A percentile compares a stretch with the other conserved stretches of the same genome.
These are phyloP conservation scores for Pseudomicrostroma phylloplanum DNA, from an alignment of 1,284 basidiomycete genomes.

Conservation along the genomic window DNA sequence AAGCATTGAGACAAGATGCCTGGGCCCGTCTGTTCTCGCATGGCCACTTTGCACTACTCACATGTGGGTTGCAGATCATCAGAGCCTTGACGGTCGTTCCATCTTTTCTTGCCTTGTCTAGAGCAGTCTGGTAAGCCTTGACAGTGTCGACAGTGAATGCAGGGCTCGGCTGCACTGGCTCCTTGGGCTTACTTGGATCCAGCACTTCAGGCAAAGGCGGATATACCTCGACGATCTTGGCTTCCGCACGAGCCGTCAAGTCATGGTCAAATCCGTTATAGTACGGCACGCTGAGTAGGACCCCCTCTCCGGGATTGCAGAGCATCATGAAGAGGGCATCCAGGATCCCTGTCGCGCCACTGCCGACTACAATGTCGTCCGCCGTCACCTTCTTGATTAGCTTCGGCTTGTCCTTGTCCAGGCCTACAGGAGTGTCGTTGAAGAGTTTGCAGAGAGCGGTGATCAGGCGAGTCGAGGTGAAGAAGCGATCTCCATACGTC, in stretches of 20 bases:
- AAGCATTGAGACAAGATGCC: not conserved
- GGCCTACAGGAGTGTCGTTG: slow-evolving; percentile 22
- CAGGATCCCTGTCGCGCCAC: slow-evolving; percentile 32
- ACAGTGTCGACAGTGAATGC: slow-evolving; percentile 21
- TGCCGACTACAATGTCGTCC: slow-evolving; percentile 31
- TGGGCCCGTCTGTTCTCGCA: too few relatives aligned
- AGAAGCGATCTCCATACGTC: slow-evolving; percentile 33
- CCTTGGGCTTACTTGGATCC: not conserved
- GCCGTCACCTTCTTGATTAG: slow-evolving; percentile 20
- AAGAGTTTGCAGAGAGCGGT: slow-evolving; percentile 23
- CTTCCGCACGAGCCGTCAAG: slow-evolving; percentile 21
- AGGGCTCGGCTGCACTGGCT: slow-evolving; percentile 7
- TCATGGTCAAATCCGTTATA: slow-evolving; percentile 36
- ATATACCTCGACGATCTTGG: slow-evolving; percentile 20
- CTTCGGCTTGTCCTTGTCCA: slow-evolving; percentile 23
- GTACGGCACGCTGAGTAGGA: slow-evolving; percentile 31
- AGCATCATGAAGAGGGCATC: slow-evolving; percentile 32
- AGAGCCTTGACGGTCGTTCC: slow-evolving; percentile 22
- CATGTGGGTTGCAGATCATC: slow-evolving; percentile 39
- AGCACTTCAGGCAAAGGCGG: slow-evolving; percentile 14
- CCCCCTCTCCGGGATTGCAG: slow-evolving; percentile 29
- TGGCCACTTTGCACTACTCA: not conserved
- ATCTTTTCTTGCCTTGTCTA: slow-evolving; percentile 13
- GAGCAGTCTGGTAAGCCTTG: slow-evolving; percentile 23
- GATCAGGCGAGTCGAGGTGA: slow-evolving; percentile 20